Evolutionary conservation across 2,329 filamentous ascomycete species (phyloP), one percentile per base, ranked within the genome.

Genomic region (Calycina marina): DNA sequence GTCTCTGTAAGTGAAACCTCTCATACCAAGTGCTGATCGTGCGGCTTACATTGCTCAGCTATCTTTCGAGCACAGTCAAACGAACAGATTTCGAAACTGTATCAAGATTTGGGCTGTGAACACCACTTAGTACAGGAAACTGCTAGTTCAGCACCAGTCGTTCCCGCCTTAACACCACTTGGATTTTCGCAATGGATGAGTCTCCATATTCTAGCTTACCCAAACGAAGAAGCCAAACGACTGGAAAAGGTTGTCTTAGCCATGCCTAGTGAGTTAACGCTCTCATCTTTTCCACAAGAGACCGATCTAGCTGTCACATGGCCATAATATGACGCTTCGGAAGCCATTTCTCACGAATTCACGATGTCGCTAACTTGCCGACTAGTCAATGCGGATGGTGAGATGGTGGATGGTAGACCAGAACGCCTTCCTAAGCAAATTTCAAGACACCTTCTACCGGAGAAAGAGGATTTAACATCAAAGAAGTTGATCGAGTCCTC

Each of bases 381-480:
- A n/a, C n/a, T n/a, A n/a, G n/a, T n/a, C n/a, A n/a, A n/a, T n/a
- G n/a, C n/a, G 17, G 56, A 58, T 0, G 57, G 61, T 30, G 57
- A 56, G 6, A 43, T 73, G 45, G 72, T 76, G 0, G 65, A 74
- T 27, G 68, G 77, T 29, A 69, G 65, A 40, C 72, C 68, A 8
- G 80, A 86, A 53, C 64, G 79, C 2, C 76, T 92, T 34, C 85
- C 84, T 0, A 84, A 82, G 41, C 76, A 85, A 44, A 64, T 93
- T 3, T 76, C 81, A 1, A 65, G 83, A 25, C 67, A 77, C 31
- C 61, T 90, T 3, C 69, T 93, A 24, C 84, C 84, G 0, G 58
- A 60, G 0, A 53, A 55, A 5, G 61, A 67, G 1, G 71, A 83
- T 42, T 46, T 64, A 0, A 58, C 67, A 18, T 59, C 69, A 1